Conservation (phyloP, 345 rosid genomes). For the Firmiana major region DNA sequence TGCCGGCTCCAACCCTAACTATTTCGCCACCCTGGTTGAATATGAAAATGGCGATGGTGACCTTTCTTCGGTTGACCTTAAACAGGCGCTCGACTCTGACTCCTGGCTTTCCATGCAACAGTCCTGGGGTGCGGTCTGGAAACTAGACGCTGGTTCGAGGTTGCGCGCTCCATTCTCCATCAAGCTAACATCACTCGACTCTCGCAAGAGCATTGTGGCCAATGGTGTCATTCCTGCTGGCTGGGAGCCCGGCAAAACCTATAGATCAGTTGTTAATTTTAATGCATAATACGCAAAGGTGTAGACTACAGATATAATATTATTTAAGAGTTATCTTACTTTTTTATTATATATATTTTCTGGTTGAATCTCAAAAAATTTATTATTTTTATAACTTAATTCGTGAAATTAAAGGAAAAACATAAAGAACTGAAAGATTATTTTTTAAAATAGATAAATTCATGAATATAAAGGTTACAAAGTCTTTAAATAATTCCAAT, state of each 20-base stretch:
- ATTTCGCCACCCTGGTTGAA: constrained; percentile 42
- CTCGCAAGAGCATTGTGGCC: constrained; percentile 35
- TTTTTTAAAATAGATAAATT: too few relatives aligned
- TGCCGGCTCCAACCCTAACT: constrained; percentile 49
- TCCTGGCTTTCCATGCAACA: constrained; percentile 53
- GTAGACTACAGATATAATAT: too few relatives aligned
- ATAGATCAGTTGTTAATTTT: constrained; percentile 49
- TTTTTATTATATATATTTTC: too few relatives aligned
- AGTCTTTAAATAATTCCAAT: too few relatives aligned
- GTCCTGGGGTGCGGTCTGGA: constrained; percentile 66
- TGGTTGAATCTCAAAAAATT: too few relatives aligned
- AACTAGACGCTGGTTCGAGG: constrained; percentile 35
- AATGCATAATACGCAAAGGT: background rate
- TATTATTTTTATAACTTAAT: too few relatives aligned
- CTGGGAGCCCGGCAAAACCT: constrained; percentile 52
- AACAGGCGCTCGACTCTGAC: constrained; percentile 34
- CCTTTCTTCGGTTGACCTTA: constrained; percentile 36
- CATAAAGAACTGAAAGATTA: too few relatives aligned
- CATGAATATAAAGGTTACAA: too few relatives aligned
- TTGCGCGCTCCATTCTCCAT: constrained; percentile 54
- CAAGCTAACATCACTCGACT: constrained; percentile 35
- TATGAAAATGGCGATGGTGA: constrained; percentile 56
- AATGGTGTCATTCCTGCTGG: constrained; percentile 45
- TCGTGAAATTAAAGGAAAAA: too few relatives aligned
- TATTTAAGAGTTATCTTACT: too few relatives aligned